Evolutionary conservation across 176 grass and related monocot species (phyloP), one percentile per base, ranked within the genome.

Genomic region (Bothriochloa decipiens): DNA sequence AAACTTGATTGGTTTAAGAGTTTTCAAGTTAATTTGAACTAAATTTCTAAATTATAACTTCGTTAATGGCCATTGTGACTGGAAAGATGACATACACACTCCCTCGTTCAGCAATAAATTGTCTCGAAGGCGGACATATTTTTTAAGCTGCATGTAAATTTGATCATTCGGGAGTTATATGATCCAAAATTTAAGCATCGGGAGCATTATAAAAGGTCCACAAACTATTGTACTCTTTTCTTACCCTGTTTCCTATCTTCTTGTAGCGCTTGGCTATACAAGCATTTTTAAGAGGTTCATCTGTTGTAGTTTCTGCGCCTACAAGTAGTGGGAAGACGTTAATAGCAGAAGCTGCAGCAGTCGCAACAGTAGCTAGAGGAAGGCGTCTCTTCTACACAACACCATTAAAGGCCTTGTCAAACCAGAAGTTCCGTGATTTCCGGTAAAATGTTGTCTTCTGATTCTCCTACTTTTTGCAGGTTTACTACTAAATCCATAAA

Each of bases 301-400:
- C 95, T 29, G 80, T 98, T 49, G 75, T 98, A 82, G 92, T 98
- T 78, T 98, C 95, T 67, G 95, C 92, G 65, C 95, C 95, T 73
- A 98, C 95, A 75, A 98, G 95, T 84, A 98, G 95, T 66, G 95
- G 95, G 61, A 98, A 98, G 85, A 98, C 95, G 40, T 79, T 98
- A 66, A 98, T 95, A 1, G 95, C 95, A 85, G 95, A 98, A 93
- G 91, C 89, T 87, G 91, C 95, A 77, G 95, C 95, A n/a, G 85
- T 93, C 3, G 95, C 95, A 87, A 92, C 92, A 60, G 82, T 95
- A 77, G 91, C 91, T 75, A 98, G 89, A 87, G 87, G 85, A 89
- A 95, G 89, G 23, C 88, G 95, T 33, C 82, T 98, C 63, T 95
- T 97, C 72, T 98, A 98, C 80, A 98, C 95, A 60, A 98, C 95